Evolutionary conservation across 805 yeast genomes (phyloP).

Genomic region (Millerozyma acaciae): DNA sequence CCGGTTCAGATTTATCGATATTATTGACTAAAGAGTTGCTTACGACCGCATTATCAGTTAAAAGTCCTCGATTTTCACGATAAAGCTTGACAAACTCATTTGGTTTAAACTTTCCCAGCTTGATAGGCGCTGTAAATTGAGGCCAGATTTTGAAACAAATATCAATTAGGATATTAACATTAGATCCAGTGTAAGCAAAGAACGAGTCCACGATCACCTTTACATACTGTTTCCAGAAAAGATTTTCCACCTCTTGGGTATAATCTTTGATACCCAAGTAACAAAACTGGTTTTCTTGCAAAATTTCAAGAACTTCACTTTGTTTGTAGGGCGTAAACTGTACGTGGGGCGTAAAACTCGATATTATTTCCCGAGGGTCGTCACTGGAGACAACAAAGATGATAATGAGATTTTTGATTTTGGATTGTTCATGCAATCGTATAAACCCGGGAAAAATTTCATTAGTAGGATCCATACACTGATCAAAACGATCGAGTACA

Average conservation of each 20-base stretch:
- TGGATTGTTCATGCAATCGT: conserved; percentile 40
- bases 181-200: conserved; percentile 43
- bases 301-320: conserved; percentile 33
- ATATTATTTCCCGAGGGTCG: conserved; percentile 33
- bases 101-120: conserved; percentile 15
- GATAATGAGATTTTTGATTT: conserved; percentile 28
- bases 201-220: conserved; percentile 44
- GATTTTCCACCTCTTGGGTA: conserved; percentile 13
- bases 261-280: conserved; percentile 16
- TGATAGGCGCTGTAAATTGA: conserved; percentile 24
- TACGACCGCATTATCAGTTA: conserved; percentile 27
- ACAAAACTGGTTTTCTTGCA: conserved; percentile 28
- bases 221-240: conserved; percentile 42
- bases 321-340: conserved; percentile 35
- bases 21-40: conserved; percentile 27
- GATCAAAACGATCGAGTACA: conserved; percentile 47
- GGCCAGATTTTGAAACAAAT: conserved; percentile 33
- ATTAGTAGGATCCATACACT: conserved; percentile 39
- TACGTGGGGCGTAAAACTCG: conserved; percentile 39
- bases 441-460: conserved; percentile 39
- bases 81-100: conserved; percentile 33
- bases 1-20: conserved; percentile 21
- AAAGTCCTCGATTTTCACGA: conserved; percentile 24
- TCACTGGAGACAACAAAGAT: conserved; percentile 40
- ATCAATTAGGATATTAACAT: conserved; percentile 32